Evolutionary conservation across 768 basidiomycete species (phyloP), one percentile per base, ranked within the genome.

Genomic region (Hygrocybe punicea): DNA sequence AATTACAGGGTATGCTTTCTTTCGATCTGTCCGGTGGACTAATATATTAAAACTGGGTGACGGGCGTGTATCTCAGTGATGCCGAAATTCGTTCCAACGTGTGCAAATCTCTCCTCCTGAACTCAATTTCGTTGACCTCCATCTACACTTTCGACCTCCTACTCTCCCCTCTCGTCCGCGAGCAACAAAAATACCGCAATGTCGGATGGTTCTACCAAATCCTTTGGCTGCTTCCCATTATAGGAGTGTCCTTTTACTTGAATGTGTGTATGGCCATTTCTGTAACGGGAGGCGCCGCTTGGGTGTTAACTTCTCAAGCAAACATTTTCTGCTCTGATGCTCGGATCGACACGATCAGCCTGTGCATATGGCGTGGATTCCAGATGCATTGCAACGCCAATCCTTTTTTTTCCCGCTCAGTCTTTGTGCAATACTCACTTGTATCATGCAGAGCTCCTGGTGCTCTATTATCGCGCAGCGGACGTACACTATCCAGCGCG

Each of bases 221-320:
- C 7, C 71, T 94, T 37, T 94, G 91, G 91, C 71, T 94, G 3
- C 71, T 88, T 17, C 93, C 93, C 0, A 80, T 93, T 52, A 78
- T 92, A 7, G 85, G 85, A 1, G 71, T 73, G 23, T 91, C 91
- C 10, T 80, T 93, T 55, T 93, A 93, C 71, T 77, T 93, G 45
- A 94, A 93, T 62, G 93, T 91, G 62, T 66, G 86, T 75, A 24
- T n/a, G 48, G 8, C 40, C 52, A 17, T 16, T 45, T 16, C 40
- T 33, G 51, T 37, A 29, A 4, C 29, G 29, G 29, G 29, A 8
- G 4, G 29, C 8, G 29, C 29, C n/a, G n/a, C n/a, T n/a, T n/a
- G n/a, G n/a, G n/a, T n/a, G n/a, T n/a, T n/a, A n/a, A n/a, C n/a
- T n/a, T n/a, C n/a, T n/a, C n/a, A n/a, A n/a, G n/a, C n/a, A n/a